phyloP scores from a whole-genome alignment of 179 eudicot species.

The Spergularia azorica region DNA sequence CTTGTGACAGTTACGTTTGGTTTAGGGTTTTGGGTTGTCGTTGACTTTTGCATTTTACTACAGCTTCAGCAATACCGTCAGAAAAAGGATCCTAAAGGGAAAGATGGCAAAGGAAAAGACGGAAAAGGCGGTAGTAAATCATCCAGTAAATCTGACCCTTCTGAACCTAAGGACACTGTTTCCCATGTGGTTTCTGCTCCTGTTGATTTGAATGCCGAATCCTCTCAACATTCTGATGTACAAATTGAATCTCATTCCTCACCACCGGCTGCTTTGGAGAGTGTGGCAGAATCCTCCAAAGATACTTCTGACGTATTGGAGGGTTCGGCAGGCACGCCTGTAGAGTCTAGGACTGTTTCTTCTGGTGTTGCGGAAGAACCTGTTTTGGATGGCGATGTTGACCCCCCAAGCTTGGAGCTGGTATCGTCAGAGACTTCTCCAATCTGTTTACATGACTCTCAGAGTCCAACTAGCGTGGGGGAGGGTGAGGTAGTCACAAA shows the following conservation, averaged over 20 bases:
- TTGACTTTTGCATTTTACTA: conserved; percentile 22
- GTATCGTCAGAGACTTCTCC: conserved; percentile 21
- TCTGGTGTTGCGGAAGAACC: conserved; percentile 21
- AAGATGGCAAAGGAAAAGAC: conserved; percentile 54
- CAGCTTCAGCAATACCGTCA: conserved; percentile 94
- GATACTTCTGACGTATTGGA: conserved; percentile 25
- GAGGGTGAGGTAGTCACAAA: conserved; percentile 16
- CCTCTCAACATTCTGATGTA: conserved; percentile 35
- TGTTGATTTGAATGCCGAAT: conserved; percentile 26
- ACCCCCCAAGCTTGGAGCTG: conserved; percentile 29
- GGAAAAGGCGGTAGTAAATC: conserved; percentile 39
- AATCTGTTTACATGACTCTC: conserved; percentile 8
- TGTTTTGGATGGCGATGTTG: conserved; percentile 23
- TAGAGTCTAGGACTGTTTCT: conserved; percentile 24
- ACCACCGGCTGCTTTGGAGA: conserved; percentile 21
- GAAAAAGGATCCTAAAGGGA: conserved; percentile 59
- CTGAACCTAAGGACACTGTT: conserved; percentile 39
- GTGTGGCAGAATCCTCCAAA: conserved; percentile 8
- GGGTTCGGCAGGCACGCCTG: conserved; percentile 24
- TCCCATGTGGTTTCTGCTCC: conserved; percentile 28
- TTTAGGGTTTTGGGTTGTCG: conserved; percentile 8
- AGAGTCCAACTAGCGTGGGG: conserved; percentile 18
- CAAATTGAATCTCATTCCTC: conserved; percentile 37
- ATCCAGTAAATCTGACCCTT: conserved; percentile 43
- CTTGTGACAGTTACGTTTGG: conserved; percentile 1